Conservation (phyloP, 345 rosid species). For the Gossypium australe region DNA sequence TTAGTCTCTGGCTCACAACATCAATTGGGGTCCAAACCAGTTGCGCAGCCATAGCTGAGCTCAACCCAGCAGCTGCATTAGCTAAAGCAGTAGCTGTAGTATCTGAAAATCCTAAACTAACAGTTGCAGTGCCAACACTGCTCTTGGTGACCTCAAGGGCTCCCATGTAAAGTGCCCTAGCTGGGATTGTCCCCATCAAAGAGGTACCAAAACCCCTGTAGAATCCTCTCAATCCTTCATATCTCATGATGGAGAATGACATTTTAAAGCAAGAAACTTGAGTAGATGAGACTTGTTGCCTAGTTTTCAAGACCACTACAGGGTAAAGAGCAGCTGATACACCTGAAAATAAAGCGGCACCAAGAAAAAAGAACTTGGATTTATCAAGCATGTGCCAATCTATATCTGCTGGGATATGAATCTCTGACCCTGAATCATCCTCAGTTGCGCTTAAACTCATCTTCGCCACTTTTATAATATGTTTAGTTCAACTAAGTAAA, state of each 20-base stretch:
- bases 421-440: constrained; percentile 70
- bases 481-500: constrained; percentile 6
- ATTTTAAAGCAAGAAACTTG: constrained; percentile 54
- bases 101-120: constrained; percentile 71
- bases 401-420: constrained; percentile 74
- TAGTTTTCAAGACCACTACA: constrained; percentile 69
- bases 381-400: constrained; percentile 99
- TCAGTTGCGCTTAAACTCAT: constrained; percentile 77
- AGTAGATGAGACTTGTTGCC: constrained; percentile 65
- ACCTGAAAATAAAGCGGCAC: constrained; percentile 85
- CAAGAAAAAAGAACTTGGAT: constrained; percentile 80
- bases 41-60: constrained; percentile 89
- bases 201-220: constrained; percentile 86
- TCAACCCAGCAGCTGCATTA: constrained; percentile 79
- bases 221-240: constrained; percentile 76
- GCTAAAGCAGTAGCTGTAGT: constrained; percentile 59
- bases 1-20: constrained; percentile 88
- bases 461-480: constrained; percentile 47
- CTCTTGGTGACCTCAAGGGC: constrained; percentile 89
- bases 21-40: constrained; percentile 86
- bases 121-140: constrained; percentile 58
- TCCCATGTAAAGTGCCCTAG: constrained; percentile 86
- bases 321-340: constrained; percentile 93
- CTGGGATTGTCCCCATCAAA: constrained; percentile 82
- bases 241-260: constrained; percentile 52